Evolutionary conservation across 2,329 filamentous ascomycete genomes (phyloP), one percentile per base, ranked within the genome.

Genomic region (Pestalotiopsis sp.): DNA sequence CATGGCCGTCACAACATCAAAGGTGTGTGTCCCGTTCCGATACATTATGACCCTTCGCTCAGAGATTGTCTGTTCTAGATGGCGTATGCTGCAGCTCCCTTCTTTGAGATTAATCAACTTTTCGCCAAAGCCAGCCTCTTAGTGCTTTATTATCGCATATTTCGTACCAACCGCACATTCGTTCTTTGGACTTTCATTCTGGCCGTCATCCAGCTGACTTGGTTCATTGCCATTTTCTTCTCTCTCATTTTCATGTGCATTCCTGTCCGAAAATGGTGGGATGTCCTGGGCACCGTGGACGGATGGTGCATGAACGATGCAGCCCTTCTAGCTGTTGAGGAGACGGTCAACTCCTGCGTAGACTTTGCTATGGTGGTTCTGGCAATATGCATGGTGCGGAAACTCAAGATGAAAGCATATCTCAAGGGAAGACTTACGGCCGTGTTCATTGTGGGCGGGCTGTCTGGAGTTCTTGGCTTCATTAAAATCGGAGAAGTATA

Each of bases 331-430:
- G 39, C 60, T 57, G 49, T 67, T 4, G 68, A 63, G 14, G 74
- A 74, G 58, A 66, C 68, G 12, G 64, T 70, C 20, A 75, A 75
- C 64, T 73, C 72, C 3, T 31, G 49, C 14, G 31, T 75, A 39
- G 72, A 75, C 66, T 73, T 75, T 41, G 69, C 70, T 25, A 66
- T 75, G 67, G 64, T 72, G 6, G 69, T 52, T 3, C 67, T 75
- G 5, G 69, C 71, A 2, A 52, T 73, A 2, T 59, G 56, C 58
- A 67, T 74, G 63, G 41, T 74, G 4, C 68, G 66, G 2, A 64
- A 31, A 2, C 64, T 75, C 4, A 66, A 70, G 66, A 68, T 69
- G 2, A 63, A 31, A 36, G 45, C 17, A 1, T 38, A 61, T 9
- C 6, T 61, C 11, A 61, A 41, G 31, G 27, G 17, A 2, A 65